phyloP scores from a whole-genome alignment of 306 rosid genomes.

The Mimosa bimucronata region DNA sequence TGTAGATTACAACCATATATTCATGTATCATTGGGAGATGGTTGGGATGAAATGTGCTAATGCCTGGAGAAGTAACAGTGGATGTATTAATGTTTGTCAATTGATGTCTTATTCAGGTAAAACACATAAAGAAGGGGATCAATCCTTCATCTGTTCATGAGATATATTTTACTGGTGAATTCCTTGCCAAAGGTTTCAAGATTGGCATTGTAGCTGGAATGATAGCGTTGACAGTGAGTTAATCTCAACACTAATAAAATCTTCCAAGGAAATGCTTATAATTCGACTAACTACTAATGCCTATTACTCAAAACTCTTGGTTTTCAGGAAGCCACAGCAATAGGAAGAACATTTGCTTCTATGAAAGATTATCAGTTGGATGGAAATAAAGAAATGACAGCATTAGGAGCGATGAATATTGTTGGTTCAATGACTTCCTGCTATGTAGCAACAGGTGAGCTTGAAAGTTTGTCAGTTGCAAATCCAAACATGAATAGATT shows the following conservation, averaged over 20 bases:
- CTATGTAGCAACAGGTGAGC: slow-evolving; percentile 91
- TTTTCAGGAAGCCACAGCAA: slow-evolving; percentile 92
- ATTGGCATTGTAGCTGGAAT: slow-evolving; percentile 86
- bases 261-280: slow-evolving; percentile 15
- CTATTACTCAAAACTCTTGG: slow-evolving; percentile 24
- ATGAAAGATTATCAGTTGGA: slow-evolving; percentile 95
- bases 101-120: slow-evolving; percentile 65
- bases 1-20: neutral
- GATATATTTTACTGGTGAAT: slow-evolving; percentile 73
- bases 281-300: slow-evolving; percentile 30
- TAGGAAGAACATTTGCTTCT: slow-evolving; percentile 96
- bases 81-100: neutral
- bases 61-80: slow-evolving; percentile 20
- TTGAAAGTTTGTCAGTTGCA: slow-evolving; percentile 7
- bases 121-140: slow-evolving; percentile 75
- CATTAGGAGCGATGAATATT: slow-evolving; percentile 90
- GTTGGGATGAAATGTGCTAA: slow-evolving; percentile 19
- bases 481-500: neutral
- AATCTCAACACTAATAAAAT: slow-evolving; percentile 2
- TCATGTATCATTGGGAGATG: slow-evolving; percentile 1
- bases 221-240: slow-evolving; percentile 89
- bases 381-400: slow-evolving; percentile 99
- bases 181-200: slow-evolving; percentile 78
- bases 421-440: slow-evolving; percentile 96
- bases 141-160: slow-evolving; percentile 80